phyloP scores from a whole-genome alignment of 139 green algal genomes.

The Micractinium sp. region DNA sequence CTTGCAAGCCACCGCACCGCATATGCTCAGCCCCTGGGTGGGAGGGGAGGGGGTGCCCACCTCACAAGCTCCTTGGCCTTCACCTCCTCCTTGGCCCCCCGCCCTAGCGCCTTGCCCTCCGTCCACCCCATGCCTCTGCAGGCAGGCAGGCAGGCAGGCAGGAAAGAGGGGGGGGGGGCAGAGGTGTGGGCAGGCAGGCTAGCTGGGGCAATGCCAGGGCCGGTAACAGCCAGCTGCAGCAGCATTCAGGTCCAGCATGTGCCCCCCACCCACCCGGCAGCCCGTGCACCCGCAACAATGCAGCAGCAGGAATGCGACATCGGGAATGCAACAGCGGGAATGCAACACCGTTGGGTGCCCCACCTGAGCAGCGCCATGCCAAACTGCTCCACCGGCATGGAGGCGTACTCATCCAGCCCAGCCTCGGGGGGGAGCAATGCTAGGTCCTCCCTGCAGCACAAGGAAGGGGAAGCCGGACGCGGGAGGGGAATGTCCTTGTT shows the following conservation, averaged over 20 bases:
- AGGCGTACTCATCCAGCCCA: conserved; percentile 70
- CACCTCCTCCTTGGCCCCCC: conserved; percentile 66
- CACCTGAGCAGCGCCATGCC: conserved; percentile 80
- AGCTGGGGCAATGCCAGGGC: too few species aligned
- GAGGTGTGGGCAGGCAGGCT: not conserved
- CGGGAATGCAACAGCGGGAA: too few species aligned
- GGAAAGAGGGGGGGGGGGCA: not conserved
- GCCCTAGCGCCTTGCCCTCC: conserved; percentile 76
- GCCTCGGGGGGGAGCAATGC: conserved; percentile 36
- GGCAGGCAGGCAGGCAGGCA: not conserved
- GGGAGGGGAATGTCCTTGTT: not conserved
- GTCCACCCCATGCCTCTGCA: conserved; percentile 80
- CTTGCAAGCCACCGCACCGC: too few species aligned
- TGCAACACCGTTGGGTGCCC: conserved; percentile 58
- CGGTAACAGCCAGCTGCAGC: too few species aligned
- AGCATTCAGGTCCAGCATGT: too few species aligned
- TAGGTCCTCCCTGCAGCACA: conserved; percentile 35
- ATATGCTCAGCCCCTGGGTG: too few species aligned
- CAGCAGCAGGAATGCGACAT: too few species aligned
- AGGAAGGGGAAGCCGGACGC: not conserved
- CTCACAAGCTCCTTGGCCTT: conserved; percentile 75
- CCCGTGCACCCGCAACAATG: too few species aligned
- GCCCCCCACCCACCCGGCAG: too few species aligned
- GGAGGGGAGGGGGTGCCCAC: too few species aligned
- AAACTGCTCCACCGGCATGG: conserved; percentile 84